Evolutionary conservation across 345 rosid genomes (phyloP), one percentile per base, ranked within the genome.

Genomic region (Pistacia vera): DNA sequence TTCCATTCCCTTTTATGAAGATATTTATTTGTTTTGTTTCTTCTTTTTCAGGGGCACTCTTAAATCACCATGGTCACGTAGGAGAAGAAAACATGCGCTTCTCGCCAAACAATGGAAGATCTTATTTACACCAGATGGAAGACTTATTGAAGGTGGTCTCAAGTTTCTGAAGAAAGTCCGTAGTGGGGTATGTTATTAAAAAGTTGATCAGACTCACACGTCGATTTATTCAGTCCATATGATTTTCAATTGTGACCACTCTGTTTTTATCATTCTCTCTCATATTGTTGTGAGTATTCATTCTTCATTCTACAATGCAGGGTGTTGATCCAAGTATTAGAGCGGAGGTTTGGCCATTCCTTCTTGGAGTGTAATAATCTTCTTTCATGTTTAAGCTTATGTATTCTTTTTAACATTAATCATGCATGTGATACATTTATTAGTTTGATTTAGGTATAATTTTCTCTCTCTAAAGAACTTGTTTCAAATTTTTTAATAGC

Each of bases 311-410:
- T 75, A 38, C 68, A 49, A 61, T 84, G 73, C 84, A 95, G 99
- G 97, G 99, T 75, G 87, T 92, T 73, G 92, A 93, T 86, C 94
- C 97, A 72, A 89, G 91, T 85, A 88, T 95, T 52, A 91, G 98
- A 85, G 89, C 91, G 51, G 91, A 90, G 78, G 99, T 95, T 77
- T 95, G 99, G 99, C 98, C 96, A 13, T 95, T 95, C 81, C 96
- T 95, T 69, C 97, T 93, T 76, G 99, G 96, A 86, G 83, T 93
- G 99, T 95, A 90, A 90, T 96, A 52, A 76, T 74, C 66, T 56
- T 33, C 25, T n/a, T 75, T 20, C 20, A 44, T 64, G 18, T 51
- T 56, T 46, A 41, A 30, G 48, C 41, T 68, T 78, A 57, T 80
- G 38, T 18, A 20, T 51, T 10, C 20, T 48, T 18, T 18, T 58